Conservation (phyloP, 768 basidiomycete species). For the Termitomyces sp. region DNA sequence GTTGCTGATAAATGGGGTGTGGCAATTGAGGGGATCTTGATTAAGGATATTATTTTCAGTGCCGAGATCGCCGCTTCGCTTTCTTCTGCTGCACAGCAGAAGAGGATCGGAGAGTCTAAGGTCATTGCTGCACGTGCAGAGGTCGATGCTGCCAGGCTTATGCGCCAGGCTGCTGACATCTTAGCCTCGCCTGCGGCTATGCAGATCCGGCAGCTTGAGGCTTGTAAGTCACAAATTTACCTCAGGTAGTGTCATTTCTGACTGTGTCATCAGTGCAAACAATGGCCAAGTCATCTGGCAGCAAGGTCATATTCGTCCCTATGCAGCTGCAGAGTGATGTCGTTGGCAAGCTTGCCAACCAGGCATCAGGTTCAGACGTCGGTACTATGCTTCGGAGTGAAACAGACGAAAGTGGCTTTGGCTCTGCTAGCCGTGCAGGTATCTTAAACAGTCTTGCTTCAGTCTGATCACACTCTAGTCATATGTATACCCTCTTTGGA, state of each 20-base stretch:
- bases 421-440: constrained; percentile 43
- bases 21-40: constrained; percentile 91
- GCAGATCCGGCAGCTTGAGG: constrained; percentile 97
- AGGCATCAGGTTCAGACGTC: constrained; percentile 22
- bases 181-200: constrained; percentile 92
- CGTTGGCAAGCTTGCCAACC: constrained; percentile 39
- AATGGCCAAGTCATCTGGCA: constrained; percentile 86
- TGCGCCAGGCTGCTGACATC: constrained; percentile 97
- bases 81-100: constrained; percentile 94
- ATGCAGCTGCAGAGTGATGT: constrained; percentile 86
- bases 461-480: constrained; percentile 22
- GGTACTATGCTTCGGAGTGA: constrained; percentile 30
- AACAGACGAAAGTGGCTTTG: constrained; percentile 32
- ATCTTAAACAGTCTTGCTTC: constrained; percentile 48
- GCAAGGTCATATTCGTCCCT: constrained; percentile 93
- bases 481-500: constrained; percentile 5
- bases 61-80: constrained; percentile 86
- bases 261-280: constrained; percentile 53
- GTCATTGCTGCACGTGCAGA: constrained; percentile 95
- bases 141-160: constrained; percentile 90
- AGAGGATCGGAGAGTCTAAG: constrained; percentile 94
- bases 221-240: constrained; percentile 35
- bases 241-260: background rate
- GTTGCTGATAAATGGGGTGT: constrained; percentile 97
- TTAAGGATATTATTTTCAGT: constrained; percentile 93